These are phyloP conservation scores for Aspergillus eucalypticola DNA, from an alignment of 2,329 filamentous ascomycete species.

Conservation along the genomic window DNA sequence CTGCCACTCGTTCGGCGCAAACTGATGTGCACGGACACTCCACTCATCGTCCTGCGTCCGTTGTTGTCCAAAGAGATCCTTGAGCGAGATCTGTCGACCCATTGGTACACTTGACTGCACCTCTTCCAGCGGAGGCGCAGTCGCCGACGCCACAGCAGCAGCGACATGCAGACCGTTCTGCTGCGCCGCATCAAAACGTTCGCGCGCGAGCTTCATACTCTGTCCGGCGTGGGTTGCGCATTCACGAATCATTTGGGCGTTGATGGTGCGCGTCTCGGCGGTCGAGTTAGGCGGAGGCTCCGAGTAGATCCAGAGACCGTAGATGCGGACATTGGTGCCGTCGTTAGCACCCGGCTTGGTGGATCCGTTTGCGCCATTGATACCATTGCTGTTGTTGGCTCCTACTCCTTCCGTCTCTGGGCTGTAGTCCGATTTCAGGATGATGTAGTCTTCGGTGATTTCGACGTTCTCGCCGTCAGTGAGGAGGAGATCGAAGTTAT, in stretches of 20 bases:
- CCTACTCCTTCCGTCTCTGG: conserved; percentile 14
- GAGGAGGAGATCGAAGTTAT: conserved; percentile 71
- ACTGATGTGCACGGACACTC: conserved; percentile 51
- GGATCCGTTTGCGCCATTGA: conserved; percentile 18
- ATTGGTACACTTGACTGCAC: conserved; percentile 47
- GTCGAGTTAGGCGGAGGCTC: conserved; percentile 59
- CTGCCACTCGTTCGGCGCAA: conserved; percentile 24
- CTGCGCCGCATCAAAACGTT: conserved; percentile 38
- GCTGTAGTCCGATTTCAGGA: conserved; percentile 52
- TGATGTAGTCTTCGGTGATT: conserved; percentile 62
- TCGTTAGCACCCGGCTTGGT: conserved; percentile 12
- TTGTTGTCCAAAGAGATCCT: conserved; percentile 58
- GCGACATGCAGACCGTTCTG: conserved; percentile 36
- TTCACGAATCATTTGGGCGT: conserved; percentile 56
- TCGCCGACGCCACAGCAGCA: conserved; percentile 30
- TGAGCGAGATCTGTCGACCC: conserved; percentile 55
- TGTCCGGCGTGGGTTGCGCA: conserved; percentile 55
- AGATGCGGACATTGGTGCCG: conserved; percentile 45
- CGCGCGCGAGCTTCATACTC: conserved; percentile 49
- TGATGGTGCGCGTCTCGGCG: conserved; percentile 52
- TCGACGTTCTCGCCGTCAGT: conserved; percentile 61
- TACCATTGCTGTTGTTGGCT: conserved; percentile 3
- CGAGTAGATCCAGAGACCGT: conserved; percentile 66
- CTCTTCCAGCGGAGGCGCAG: conserved; percentile 38
- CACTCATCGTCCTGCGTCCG: conserved; percentile 53